phyloP scores from a whole-genome alignment of 306 rosid species.

The Casuarina equisetifolia region DNA sequence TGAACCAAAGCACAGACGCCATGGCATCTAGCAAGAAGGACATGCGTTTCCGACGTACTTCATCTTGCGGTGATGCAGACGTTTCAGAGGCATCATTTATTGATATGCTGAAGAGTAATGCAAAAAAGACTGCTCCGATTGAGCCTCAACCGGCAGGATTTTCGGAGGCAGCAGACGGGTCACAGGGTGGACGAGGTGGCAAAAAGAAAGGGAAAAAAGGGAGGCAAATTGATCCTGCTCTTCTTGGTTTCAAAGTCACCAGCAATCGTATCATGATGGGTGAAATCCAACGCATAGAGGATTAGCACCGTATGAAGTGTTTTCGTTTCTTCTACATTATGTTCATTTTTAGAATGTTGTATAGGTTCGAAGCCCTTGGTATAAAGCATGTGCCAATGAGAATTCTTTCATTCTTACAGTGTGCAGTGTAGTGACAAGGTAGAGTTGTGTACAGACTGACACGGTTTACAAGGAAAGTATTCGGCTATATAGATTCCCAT shows the following conservation, averaged over 20 bases:
- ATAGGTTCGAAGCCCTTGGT: conserved; percentile 20
- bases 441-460: conserved; percentile 22
- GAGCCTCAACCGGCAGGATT: conserved; percentile 31
- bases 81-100: conserved; percentile 57
- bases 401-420: conserved; percentile 26
- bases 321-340: neutral
- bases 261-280: conserved; percentile 69
- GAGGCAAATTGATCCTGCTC: conserved; percentile 58
- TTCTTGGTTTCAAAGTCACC: conserved; percentile 62
- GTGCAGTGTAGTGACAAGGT: conserved; percentile 12
- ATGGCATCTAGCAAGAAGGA: conserved; percentile 40
- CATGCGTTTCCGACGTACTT: conserved; percentile 30
- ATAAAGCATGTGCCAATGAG: conserved; percentile 16
- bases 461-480: conserved; percentile 5
- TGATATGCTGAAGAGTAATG: conserved; percentile 55
- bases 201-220: conserved; percentile 64
- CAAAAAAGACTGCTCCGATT: conserved; percentile 36
- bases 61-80: conserved; percentile 42
- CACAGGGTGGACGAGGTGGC: conserved; percentile 47
- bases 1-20: conserved; percentile 33
- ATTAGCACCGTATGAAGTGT: conserved; percentile 13
- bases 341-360: conserved; percentile 10
- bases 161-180: conserved; percentile 39
- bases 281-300: conserved; percentile 58
- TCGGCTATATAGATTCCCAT: neutral